Conservation (phyloP, 2,329 filamentous ascomycete species). For the Penicillium vulpinum region DNA sequence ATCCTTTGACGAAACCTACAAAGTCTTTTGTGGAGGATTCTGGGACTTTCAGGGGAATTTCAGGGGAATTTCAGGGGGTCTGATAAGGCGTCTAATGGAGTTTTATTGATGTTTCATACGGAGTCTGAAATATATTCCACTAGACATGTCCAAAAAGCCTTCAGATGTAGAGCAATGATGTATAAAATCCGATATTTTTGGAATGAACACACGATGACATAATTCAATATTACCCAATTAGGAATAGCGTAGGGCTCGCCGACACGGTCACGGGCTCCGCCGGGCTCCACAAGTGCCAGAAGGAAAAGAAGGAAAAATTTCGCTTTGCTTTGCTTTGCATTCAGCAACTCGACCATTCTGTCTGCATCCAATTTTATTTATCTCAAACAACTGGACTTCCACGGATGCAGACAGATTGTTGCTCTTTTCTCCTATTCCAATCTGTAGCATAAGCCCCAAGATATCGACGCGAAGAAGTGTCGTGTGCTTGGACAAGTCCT, state of each 20-base stretch:
- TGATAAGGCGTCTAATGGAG: background rate
- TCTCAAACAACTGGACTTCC: constrained; percentile 12
- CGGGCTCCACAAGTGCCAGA: constrained; percentile 22
- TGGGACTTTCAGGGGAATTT: background rate
- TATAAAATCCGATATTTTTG: background rate
- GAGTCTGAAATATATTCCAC: background rate
- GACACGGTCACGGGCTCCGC: constrained; percentile 28
- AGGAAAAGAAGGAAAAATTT: constrained; percentile 23
- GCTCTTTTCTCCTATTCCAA: constrained; percentile 5
- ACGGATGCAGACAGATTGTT: constrained; percentile 24
- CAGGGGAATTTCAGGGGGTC: background rate
- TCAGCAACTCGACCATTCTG: constrained; percentile 13
- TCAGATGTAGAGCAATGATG: background rate
- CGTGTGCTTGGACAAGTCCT: constrained; percentile 24
- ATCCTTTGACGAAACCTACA: background rate
- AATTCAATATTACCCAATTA: constrained; percentile 13
- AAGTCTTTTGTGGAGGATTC: background rate
- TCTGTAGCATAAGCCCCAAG: constrained; percentile 12
- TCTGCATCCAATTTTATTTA: constrained; percentile 17
- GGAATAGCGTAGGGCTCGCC: constrained; percentile 16
- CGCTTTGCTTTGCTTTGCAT: constrained; percentile 7
- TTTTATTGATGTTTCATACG: background rate
- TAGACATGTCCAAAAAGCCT: background rate
- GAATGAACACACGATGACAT: constrained; percentile 15
- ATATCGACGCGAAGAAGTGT: constrained; percentile 15